Base-by-base conservation (phyloP, 805 yeast genomes). In the Candida adriatica region DNA sequence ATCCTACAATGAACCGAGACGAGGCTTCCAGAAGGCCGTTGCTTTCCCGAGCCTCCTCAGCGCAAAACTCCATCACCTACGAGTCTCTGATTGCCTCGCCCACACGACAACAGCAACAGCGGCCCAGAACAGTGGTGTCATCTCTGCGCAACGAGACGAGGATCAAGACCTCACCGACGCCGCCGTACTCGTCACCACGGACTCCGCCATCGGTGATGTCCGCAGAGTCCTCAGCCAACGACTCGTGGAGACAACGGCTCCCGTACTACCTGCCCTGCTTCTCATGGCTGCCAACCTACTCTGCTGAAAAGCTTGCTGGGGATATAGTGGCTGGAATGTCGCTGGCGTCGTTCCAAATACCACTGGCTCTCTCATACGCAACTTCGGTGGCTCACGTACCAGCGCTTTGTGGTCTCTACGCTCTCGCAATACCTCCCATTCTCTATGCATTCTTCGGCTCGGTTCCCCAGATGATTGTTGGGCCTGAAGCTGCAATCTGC, bases 401-500 rank as follows among this genome's bases (percentile, higher is more conserved):
- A 8, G 84, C 95, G 0, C 55, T 80, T 3, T 74, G 81, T 42
- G 96, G 96, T 0, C 62, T 88, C 7, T 71, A 78, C 42, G 84
- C 87, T 0, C 66, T 86, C 29, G 77, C 84, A 1, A 63, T 82
- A 4, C 85, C 92, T 0, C 94, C 95, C 0, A 58, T 80, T n/a
- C 59, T 83, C 6, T 87, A 87, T 51, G 68, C 85, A 6, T 38
- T 86, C 4, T 64, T 86, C 37, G 96, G 96, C 0, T 73, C 92
- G 0, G 94, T 86, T 1, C 95, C 95, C 0, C 79, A 79, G 37
- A 74, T 87, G 80, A 76, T 86, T 24, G 94, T 87, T 13, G 95
- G 95, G 0, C 95, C 96, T 1, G 94, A 87, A 54, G 88, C 90
- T 13, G 88, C 95, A 1, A 75, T 85, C 7, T 83, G 94, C 0